A percentile compares a stretch with the other conserved stretches of the same genome.
Evolutionary conservation across 208 protist species (phyloP).

Genomic region (Leishmania gerbilli): DNA sequence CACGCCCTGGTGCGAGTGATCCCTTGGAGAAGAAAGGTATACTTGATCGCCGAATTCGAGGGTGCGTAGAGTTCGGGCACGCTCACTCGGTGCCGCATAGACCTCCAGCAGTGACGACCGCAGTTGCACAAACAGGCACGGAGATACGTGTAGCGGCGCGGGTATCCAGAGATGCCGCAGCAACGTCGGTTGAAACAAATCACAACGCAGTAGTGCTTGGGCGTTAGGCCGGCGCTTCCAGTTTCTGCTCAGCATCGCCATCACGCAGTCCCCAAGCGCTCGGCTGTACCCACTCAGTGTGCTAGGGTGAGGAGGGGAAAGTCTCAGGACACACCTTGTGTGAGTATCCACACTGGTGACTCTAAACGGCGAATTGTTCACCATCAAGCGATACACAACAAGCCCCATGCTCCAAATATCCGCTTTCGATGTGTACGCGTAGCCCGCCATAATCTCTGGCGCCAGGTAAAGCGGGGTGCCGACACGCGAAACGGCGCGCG

Average conservation of each 20-base stretch:
- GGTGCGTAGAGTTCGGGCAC: slow-evolving; percentile 17
- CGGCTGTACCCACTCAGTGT: slow-evolving; percentile 33
- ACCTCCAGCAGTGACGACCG: slow-evolving; percentile 31
- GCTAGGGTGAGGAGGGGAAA: slow-evolving; percentile 40
- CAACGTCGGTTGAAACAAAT: slow-evolving; percentile 41
- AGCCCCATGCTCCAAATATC: slow-evolving; percentile 85
- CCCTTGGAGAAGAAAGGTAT: slow-evolving; percentile 7
- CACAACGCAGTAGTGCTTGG: slow-evolving; percentile 44
- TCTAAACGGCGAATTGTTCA: slow-evolving; percentile 51
- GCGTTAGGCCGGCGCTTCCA: slow-evolving; percentile 49
- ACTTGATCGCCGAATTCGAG: slow-evolving; percentile 47
- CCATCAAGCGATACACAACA: slow-evolving; percentile 65
- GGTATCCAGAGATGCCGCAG: slow-evolving; percentile 40
- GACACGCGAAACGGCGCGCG: slow-evolving; percentile 35
- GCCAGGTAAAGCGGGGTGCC: slow-evolving; percentile 70
- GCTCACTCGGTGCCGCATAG: slow-evolving; percentile 26
- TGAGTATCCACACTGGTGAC: slow-evolving; percentile 31
- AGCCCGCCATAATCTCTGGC: slow-evolving; percentile 58
- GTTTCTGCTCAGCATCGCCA: slow-evolving; percentile 63
- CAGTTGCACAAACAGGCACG: slow-evolving; percentile 46
- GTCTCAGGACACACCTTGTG: slow-evolving; percentile 19
- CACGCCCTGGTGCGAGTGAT: neutral
- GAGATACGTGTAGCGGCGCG: slow-evolving; percentile 7
- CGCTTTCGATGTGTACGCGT: slow-evolving; percentile 64
- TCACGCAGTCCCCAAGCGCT: slow-evolving; percentile 57